Evolutionary conservation across 2,329 filamentous ascomycete genomes (phyloP).

Genomic region (Microcyclospora tardicrescens): DNA sequence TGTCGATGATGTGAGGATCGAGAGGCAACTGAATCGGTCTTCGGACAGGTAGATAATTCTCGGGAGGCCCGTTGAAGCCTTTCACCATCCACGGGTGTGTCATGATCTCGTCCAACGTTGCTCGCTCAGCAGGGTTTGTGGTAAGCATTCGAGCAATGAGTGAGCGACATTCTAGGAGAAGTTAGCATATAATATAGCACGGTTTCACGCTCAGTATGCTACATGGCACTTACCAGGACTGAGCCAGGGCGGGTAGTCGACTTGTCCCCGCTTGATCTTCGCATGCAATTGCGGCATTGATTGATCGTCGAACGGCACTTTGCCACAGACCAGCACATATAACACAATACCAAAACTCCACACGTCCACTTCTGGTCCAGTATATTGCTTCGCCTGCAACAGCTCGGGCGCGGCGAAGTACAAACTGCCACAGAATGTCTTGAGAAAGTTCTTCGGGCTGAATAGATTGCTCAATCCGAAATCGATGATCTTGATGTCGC

Average conservation of each 20-base stretch:
- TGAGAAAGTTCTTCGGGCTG: constrained; percentile 68
- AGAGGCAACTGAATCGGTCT: constrained; percentile 78
- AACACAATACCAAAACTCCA: constrained; percentile 99
- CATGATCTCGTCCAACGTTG: constrained; percentile 83
- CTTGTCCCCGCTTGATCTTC: constrained; percentile 94
- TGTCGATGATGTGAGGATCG: constrained; percentile 69
- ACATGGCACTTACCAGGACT: constrained; percentile 57
- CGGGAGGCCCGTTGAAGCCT: constrained; percentile 71
- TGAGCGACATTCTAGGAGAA: constrained; percentile 69
- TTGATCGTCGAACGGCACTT: constrained; percentile 97
- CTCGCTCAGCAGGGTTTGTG: constrained; percentile 77
- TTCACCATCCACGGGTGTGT: constrained; percentile 93
- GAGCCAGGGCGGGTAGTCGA: constrained; percentile 91
- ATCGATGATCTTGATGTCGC: constrained; percentile 98
- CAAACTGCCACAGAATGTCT: constrained; percentile 93
- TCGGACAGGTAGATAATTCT: constrained; percentile 73
- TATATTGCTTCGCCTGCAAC: constrained; percentile 85
- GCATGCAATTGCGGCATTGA: constrained; percentile 97
- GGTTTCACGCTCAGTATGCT: background rate
- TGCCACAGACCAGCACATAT: constrained; percentile 92
- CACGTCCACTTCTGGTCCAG: constrained; percentile 88
- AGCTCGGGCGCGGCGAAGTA: constrained; percentile 96
- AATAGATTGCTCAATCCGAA: constrained; percentile 97
- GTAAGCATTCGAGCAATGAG: constrained; percentile 92
- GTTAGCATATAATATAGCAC: constrained; percentile 1